Base-by-base conservation (phyloP, 805 yeast genomes). In the Ogataea angusta region DNA sequence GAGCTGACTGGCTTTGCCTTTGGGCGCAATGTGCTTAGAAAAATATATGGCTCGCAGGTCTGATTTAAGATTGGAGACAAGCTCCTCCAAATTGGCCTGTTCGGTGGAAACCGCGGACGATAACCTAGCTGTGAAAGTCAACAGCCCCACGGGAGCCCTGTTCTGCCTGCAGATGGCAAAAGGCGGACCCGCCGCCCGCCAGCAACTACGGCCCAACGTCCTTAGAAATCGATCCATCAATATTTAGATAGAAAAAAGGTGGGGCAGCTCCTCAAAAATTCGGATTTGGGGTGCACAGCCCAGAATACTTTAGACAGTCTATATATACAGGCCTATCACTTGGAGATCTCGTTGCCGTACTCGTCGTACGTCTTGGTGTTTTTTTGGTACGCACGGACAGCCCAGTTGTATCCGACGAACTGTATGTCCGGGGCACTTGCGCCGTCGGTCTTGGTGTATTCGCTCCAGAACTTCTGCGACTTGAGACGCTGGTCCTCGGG, bases 351-450 rank as follows among this genome's bases (percentile, higher is more conserved):
- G 38, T 60, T 56, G 15, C 69, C 69, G 18, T 41, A 52, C 19
- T 56, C 55, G 34, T 64, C 68, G 31, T 52, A 64, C 7, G 38
- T 39, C 41, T 51, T 55, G 28, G 62, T 60, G 26, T 55, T 45
- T 34, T 68, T 69, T 57, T 85, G 95, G 34, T 80, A 71, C 51
- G 88, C 70, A 57, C 75, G 77, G 27, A 85, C 75, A 2, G 95
- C 95, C 93, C 95, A 85, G 57, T 86, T 86, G 54, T 79, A 66
- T 2, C 95, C 95, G 19, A 84, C 72, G 50, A 86, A 84, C 51
- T 78, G 64, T 16, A 86, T 75, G 40, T 78, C 85, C 0, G 83
- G 83, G 45, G 79, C 88, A 42, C 80, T 73, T 18, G 54, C 63
- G 9, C 95, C 95, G 61, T 81, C 86, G 3, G 81, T 61, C 2